Percentiles rank a stretch among this genome's conserved stretches.
These are phyloP conservation scores for Globisporangium uncinulatum DNA, from an alignment of 352 stramenopile species.

Conservation along the genomic window DNA sequence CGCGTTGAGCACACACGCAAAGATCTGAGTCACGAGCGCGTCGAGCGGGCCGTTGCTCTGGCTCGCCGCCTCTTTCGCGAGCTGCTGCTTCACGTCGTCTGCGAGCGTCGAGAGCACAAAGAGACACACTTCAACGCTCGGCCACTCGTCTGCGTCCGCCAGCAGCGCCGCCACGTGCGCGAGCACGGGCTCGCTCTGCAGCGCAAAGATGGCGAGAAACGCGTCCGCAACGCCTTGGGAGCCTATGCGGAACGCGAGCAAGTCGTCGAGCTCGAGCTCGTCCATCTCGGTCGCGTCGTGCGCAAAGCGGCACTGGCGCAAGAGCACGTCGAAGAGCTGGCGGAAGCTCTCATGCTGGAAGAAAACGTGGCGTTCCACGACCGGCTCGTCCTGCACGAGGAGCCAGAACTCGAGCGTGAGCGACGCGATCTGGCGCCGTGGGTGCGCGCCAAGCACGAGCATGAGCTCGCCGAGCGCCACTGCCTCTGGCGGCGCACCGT, in stretches of 20 bases:
- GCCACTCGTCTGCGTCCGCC: conserved; percentile 29
- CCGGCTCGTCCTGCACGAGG: conserved; percentile 61
- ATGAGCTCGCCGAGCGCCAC: conserved; percentile 45
- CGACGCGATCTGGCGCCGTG: conserved; percentile 64
- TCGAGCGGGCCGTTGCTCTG: conserved; percentile 23
- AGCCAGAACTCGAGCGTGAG: conserved; percentile 75
- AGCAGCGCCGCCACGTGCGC: conserved; percentile 28
- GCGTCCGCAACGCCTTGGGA: conserved; percentile 54
- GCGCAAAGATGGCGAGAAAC: conserved; percentile 46
- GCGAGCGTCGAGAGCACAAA: conserved; percentile 50
- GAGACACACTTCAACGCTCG: conserved; percentile 44
- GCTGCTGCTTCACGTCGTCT: conserved; percentile 53
- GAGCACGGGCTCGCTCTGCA: conserved; percentile 49
- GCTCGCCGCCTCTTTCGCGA: conserved; percentile 13
- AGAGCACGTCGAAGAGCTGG: conserved; percentile 49
- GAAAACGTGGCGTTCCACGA: conserved; percentile 41
- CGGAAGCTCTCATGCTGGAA: conserved; percentile 54
- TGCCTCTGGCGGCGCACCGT: conserved; percentile 26
- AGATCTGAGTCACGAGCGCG: conserved; percentile 35
- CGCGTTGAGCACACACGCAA: conserved; percentile 31
- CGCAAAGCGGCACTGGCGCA: conserved; percentile 53
- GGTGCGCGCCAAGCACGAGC: conserved; percentile 47
- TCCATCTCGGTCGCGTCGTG: conserved; percentile 38
- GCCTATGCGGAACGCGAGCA: conserved; percentile 47
- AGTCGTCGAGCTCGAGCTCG: conserved; percentile 58